These are phyloP conservation scores for Exophiala phaeomuriformis DNA, from an alignment of 2,329 filamentous ascomycete species.

Conservation along the genomic window DNA sequence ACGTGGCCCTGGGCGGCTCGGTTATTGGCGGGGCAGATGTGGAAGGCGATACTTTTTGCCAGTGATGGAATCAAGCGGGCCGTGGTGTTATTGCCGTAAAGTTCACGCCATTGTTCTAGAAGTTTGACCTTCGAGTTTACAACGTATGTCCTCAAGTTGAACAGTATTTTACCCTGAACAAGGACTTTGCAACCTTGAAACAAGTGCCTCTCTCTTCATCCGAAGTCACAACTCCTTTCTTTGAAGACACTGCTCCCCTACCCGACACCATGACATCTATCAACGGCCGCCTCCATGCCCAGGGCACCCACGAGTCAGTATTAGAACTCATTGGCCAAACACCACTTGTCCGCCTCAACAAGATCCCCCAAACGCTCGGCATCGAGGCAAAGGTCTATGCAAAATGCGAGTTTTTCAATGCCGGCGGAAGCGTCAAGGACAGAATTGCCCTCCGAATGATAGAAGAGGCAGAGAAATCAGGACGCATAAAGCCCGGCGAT, in stretches of 20 bases:
- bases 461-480: slow-evolving; percentile 83
- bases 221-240: not conserved
- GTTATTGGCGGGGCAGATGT: not conserved
- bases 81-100: not conserved
- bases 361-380: slow-evolving; percentile 81
- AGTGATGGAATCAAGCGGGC: too few relatives aligned
- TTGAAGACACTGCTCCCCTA: not conserved
- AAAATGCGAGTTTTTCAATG: slow-evolving; percentile 90
- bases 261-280: slow-evolving; percentile 5
- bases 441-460: slow-evolving; percentile 96
- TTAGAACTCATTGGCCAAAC: slow-evolving; percentile 91
- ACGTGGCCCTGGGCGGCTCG: not conserved
- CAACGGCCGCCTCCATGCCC: slow-evolving; percentile 10
- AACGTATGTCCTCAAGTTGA: too few relatives aligned
- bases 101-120: not conserved
- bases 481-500: slow-evolving; percentile 93
- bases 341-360: slow-evolving; percentile 89
- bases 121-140: not conserved
- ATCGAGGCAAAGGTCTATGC: slow-evolving; percentile 84
- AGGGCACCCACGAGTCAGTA: slow-evolving; percentile 51
- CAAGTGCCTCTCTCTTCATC: too few relatives aligned
- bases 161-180: too few relatives aligned
- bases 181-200: too few relatives aligned
- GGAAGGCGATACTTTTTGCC: not conserved
- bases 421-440: slow-evolving; percentile 89